phyloP scores from a whole-genome alignment of 495 filamentous ascomycete species.

The Lasiosphaeriaceae sp. region DNA sequence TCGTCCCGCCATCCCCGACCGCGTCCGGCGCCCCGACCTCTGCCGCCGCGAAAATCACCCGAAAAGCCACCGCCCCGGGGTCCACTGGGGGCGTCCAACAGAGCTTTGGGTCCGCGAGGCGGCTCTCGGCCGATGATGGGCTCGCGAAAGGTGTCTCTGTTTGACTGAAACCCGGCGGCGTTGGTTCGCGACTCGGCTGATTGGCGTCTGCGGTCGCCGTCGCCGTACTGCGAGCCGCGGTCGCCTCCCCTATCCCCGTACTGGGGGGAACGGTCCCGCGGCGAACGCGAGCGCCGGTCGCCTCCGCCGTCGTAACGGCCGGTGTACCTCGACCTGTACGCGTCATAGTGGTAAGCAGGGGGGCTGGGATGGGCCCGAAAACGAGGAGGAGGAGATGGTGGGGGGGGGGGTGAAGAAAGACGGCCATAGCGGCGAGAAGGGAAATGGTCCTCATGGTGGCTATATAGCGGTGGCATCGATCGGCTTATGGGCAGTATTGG shows the following conservation, averaged over 20 bases:
- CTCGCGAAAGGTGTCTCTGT: constrained; percentile 48
- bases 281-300: constrained; percentile 48
- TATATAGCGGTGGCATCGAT: background rate
- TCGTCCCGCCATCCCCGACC: constrained; percentile 53
- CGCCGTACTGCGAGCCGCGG: constrained; percentile 39
- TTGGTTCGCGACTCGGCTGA: constrained; percentile 48
- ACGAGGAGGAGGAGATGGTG: background rate
- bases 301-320: constrained; percentile 44
- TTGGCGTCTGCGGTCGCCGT: constrained; percentile 45
- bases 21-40: constrained; percentile 32
- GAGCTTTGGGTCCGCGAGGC: constrained; percentile 66
- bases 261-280: constrained; percentile 56
- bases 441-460: background rate
- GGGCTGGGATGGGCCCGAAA: constrained; percentile 1
- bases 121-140: constrained; percentile 44
- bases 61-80: constrained; percentile 47
- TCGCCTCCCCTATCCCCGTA: constrained; percentile 44
- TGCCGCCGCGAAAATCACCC: constrained; percentile 43
- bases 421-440: background rate
- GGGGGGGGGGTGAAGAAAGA: background rate
- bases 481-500: no score
- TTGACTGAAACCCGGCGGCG: constrained; percentile 41
- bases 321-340: constrained; percentile 42
- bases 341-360: constrained; percentile 17
- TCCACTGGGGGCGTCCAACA: constrained; percentile 62